These are phyloP conservation scores for Trametes elegans DNA, from an alignment of 768 basidiomycete genomes.

Conservation along the genomic window DNA sequence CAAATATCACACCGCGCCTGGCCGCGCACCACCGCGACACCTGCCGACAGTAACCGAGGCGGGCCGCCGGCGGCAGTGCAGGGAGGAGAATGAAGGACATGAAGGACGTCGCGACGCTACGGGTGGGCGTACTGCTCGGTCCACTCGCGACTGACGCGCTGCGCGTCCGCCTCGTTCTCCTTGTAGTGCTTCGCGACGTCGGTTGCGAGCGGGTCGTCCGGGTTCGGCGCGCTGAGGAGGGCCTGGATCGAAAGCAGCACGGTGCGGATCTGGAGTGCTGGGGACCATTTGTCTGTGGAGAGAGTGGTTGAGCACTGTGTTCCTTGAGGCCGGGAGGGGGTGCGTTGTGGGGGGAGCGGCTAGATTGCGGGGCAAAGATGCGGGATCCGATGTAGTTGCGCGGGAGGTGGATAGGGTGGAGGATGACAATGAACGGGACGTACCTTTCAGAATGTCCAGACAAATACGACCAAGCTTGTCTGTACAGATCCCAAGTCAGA, in stretches of 20 bases:
- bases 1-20: neutral
- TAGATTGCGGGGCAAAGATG: neutral
- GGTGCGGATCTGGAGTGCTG: conserved; percentile 96
- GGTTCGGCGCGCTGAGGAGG: conserved; percentile 94
- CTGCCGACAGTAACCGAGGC: no score
- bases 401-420: neutral
- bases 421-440: conserved; percentile 17
- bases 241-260: conserved; percentile 97
- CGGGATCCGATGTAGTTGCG: neutral
- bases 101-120: conserved; percentile 7
- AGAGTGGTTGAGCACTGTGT: neutral
- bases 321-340: neutral
- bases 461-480: conserved; percentile 99
- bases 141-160: conserved; percentile 93
- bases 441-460: conserved; percentile 95
- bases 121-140: conserved; percentile 78
- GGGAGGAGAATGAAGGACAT: no score
- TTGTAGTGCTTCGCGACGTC: conserved; percentile 99
- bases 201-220: conserved; percentile 91
- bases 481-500: conserved; percentile 30
- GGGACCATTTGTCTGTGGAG: conserved; percentile 95
- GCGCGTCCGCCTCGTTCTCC: conserved; percentile 92
- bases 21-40: no score
- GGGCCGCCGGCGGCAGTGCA: no score
- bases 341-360: neutral